Base-by-base conservation (phyloP, 768 basidiomycete genomes). In the Gautieria morchelliformis region DNA sequence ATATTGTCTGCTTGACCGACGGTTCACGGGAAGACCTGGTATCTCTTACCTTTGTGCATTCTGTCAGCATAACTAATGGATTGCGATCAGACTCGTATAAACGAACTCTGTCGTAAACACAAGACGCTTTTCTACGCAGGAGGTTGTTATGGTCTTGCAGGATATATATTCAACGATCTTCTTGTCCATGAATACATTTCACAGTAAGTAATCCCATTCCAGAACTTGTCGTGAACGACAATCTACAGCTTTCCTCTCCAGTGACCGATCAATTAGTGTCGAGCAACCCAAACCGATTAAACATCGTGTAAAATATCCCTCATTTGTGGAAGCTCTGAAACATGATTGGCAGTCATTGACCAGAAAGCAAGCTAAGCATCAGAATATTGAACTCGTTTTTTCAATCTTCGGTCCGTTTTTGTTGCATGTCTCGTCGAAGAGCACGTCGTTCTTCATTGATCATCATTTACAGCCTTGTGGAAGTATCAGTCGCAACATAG, bases 151-250 rank as follows among this genome's bases (percentile, higher is more conserved):
- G 95, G 95, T 20, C 75, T 94, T 59, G 73, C 84, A 47, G 95
- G 95, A 15, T 99, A 92, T 71, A 91, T 96, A 65, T 96, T 97
- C 67, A 92, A 91, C 61, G 94, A 98, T 68, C 77, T 99, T 56
- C 75, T 93, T 57, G 77, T 81, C 56, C 95, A 96, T 65, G 85
- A 93, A 60, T 92, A 87, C 68, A 82, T 96, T 60, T 73, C 84
- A 47, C 81, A 85, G 95, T 94, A 71, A 72, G 93, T 69, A 41
- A 40, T 49, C 33, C 33, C 46, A 24, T 24, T 40, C n/a, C 49
- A 32, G 27, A 27, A 10, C 35, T 17, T 66, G 55, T 50, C 40
- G 9, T 58, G 7, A 42, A 37, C 50, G 24, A 19, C 42, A 57
- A 48, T 48, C 19, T 45, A 42, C 15, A 35, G 49, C 15, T 46